These are phyloP conservation scores for Backusella westeae DNA, from an alignment of 192 early-diverging fungal genomes.

Conservation along the genomic window DNA sequence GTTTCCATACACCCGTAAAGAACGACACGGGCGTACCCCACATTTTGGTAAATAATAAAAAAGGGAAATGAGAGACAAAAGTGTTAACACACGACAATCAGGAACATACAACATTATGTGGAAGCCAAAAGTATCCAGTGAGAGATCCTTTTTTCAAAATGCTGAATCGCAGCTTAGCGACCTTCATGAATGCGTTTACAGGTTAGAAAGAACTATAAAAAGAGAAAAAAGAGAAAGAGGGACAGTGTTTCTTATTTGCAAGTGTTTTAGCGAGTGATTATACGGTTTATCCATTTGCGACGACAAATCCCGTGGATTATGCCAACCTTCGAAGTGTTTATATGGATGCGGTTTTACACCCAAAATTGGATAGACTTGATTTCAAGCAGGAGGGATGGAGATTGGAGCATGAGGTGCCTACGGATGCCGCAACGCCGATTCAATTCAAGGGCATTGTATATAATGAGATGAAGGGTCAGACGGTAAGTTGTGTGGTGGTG, in stretches of 20 bases:
- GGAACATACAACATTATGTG: constrained; percentile 95
- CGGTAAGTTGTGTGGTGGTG: constrained; percentile 29
- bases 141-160: constrained; percentile 99
- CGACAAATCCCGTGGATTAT: constrained; percentile 87
- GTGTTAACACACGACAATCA: constrained; percentile 2
- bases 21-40: constrained; percentile 90
- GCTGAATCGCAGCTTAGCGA: constrained; percentile 91
- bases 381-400: constrained; percentile 97
- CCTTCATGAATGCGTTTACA: constrained; percentile 97
- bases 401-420: constrained; percentile 75
- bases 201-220: constrained; percentile 33
- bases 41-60: constrained; percentile 58
- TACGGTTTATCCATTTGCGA: constrained; percentile 93
- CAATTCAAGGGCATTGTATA: constrained; percentile 96
- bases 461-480: constrained; percentile 96
- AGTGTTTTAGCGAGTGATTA: constrained; percentile 66
- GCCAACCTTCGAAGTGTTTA: constrained; percentile 88
- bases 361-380: constrained; percentile 75
- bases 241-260: background rate
- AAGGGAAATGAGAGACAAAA: background rate
- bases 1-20: constrained; percentile 79
- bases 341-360: constrained; percentile 87
- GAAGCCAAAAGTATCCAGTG: constrained; percentile 84
- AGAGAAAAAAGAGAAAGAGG: too few relatives aligned
- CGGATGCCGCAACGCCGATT: constrained; percentile 62